phyloP scores from a whole-genome alignment of 768 basidiomycete species.

The Tricholoma saponaceum region DNA sequence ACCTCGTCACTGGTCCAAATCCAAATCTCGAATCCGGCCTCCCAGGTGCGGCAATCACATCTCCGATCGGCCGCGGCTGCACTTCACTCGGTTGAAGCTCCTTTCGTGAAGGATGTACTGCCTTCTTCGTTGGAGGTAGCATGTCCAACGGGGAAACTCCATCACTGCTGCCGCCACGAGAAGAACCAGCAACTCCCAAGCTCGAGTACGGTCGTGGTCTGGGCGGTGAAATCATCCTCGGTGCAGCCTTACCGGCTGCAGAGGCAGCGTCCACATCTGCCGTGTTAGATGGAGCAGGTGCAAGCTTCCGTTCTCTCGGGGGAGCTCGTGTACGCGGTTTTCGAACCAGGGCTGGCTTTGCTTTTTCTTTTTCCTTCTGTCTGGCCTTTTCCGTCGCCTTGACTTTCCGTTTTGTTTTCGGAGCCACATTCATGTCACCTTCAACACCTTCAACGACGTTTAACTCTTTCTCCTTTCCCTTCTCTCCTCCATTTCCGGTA shows the following conservation, averaged over 20 bases:
- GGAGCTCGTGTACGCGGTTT: slow-evolving; percentile 7
- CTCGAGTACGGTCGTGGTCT: slow-evolving; percentile 2
- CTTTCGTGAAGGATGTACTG: neutral
- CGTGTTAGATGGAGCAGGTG: neutral
- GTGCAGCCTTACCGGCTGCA: slow-evolving; percentile 3
- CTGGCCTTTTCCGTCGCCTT: slow-evolving; percentile 16
- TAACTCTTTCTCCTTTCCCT: slow-evolving; percentile 12
- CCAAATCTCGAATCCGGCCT: slow-evolving; percentile 1
- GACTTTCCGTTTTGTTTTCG: slow-evolving; percentile 2
- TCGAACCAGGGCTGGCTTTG: slow-evolving; percentile 5
- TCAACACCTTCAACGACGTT: slow-evolving; percentile 4
- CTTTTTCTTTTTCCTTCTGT: slow-evolving; percentile 17
- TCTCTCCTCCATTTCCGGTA: slow-evolving; percentile 21
- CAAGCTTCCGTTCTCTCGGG: slow-evolving; percentile 1
- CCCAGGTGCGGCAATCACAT: neutral
- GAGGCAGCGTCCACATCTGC: neutral
- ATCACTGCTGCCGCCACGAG: neutral
- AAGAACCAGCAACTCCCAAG: neutral
- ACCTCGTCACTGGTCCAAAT: slow-evolving; percentile 1
- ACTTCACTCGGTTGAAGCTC: neutral
- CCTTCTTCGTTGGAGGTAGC: neutral
- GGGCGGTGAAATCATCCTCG: slow-evolving; percentile 24
- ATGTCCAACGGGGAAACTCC: slow-evolving; percentile 4
- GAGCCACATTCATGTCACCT: neutral
- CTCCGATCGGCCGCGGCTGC: neutral